Conservation (phyloP, 2,329 filamentous ascomycete genomes). For the Dothideomycetes sp. region DNA sequence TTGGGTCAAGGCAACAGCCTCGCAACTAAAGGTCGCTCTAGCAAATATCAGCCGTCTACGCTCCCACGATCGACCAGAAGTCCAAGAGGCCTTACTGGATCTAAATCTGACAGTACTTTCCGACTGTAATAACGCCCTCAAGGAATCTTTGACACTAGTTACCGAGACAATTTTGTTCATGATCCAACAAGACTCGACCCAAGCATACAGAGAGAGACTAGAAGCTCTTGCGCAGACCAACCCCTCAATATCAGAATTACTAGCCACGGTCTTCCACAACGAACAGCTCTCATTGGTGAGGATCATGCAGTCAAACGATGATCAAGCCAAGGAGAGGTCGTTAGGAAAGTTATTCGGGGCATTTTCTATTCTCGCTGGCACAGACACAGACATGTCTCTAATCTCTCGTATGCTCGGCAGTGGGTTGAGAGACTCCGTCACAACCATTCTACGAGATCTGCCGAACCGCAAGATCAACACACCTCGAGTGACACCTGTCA, state of each 20-base stretch:
- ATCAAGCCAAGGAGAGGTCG: slow-evolving; percentile 61
- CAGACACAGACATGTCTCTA: slow-evolving; percentile 56
- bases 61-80: slow-evolving; percentile 57
- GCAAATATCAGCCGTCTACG: slow-evolving; percentile 68
- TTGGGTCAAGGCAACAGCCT: slow-evolving; percentile 73
- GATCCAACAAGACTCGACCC: slow-evolving; percentile 34
- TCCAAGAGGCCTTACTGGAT: slow-evolving; percentile 57
- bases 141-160: slow-evolving; percentile 59
- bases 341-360: slow-evolving; percentile 70
- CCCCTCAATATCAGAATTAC: slow-evolving; percentile 49
- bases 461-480: not conserved
- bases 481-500: slow-evolving; percentile 16
- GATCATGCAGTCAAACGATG: slow-evolving; percentile 75
- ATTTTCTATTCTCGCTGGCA: slow-evolving; percentile 54
- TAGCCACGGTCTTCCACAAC: slow-evolving; percentile 64
- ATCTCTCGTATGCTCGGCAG: slow-evolving; percentile 58
- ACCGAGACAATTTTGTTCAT: slow-evolving; percentile 75
- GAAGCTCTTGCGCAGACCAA: slow-evolving; percentile 55
- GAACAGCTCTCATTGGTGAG: slow-evolving; percentile 77
- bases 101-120: slow-evolving; percentile 70
- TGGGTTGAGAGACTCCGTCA: slow-evolving; percentile 66
- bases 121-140: slow-evolving; percentile 65
- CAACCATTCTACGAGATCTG: slow-evolving; percentile 34
- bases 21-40: slow-evolving; percentile 76
- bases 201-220: slow-evolving; percentile 33